phyloP scores from a whole-genome alignment of 2,329 filamentous ascomycete species.

The Didymella glomerata region DNA sequence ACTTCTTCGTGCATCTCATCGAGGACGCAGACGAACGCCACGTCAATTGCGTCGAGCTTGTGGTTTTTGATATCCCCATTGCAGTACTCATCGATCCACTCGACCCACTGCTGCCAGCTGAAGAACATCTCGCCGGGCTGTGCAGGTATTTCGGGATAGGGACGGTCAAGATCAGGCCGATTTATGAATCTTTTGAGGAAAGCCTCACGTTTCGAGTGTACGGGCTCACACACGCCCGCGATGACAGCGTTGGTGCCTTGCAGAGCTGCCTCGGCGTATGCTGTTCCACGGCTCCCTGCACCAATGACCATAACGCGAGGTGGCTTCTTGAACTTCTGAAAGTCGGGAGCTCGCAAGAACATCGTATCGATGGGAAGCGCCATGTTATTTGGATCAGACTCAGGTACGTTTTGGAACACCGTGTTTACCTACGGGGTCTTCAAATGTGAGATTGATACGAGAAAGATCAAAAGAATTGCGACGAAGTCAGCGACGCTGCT shows the following conservation, averaged over 20 bases:
- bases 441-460: too few species aligned
- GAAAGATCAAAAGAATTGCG: too few species aligned
- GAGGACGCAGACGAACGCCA: conserved; percentile 76
- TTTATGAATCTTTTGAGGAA: conserved; percentile 77
- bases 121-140: conserved; percentile 71
- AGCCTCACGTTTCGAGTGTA: conserved; percentile 75
- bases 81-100: conserved; percentile 66
- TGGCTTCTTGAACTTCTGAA: conserved; percentile 33
- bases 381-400: neutral
- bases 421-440: too few species aligned
- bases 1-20: conserved; percentile 90
- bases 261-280: conserved; percentile 43
- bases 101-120: conserved; percentile 78
- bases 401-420: neutral
- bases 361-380: conserved; percentile 5
- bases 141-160: conserved; percentile 14
- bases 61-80: conserved; percentile 58
- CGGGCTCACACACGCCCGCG: conserved; percentile 81
- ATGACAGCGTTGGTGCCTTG: conserved; percentile 64
- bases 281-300: conserved; percentile 50
- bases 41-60: conserved; percentile 58
- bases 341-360: conserved; percentile 29
- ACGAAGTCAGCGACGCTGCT: neutral
- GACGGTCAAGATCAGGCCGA: neutral
- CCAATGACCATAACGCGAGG: conserved; percentile 51